Base-by-base conservation (phyloP, 495 filamentous ascomycete genomes). In the Melanomma pulvis-pyrius region DNA sequence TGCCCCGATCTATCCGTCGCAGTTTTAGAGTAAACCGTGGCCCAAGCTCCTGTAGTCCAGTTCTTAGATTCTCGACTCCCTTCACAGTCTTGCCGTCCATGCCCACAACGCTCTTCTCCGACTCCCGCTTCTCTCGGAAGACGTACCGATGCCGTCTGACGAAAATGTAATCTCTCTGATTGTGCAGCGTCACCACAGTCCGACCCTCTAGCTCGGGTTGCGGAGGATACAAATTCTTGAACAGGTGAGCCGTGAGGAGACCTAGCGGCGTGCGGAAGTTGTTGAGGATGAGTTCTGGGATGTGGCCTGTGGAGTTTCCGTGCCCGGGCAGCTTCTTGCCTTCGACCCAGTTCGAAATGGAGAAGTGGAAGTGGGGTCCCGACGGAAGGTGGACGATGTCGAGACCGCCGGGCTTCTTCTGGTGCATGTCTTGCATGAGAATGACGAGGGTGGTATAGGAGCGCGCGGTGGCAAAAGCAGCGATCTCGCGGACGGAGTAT, bases 151-250 rank as follows among this genome's bases (percentile, higher is more conserved):
- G 92, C 28, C 93, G 81, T 8, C 94, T 83, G 50, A 97, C 81
- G 71, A 98, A 98, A 67, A 97, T 91, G 77, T 96, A 98, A 77
- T 98, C 93, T 63, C 94, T 88, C 77, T 97, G 93, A 70, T 96
- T 97, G 75, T 97, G 93, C 49, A 97, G 73, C 6, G 93, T 97
- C 30, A 96, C 88, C 0, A 96, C 92, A 68, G 97, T 92, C 19
- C 94, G 79, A 5, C 93, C 93, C 26, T 84, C 79, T 1, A 97
- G 77, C 61, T 98, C 91, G 3, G 94, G 92, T 57, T 86, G 84
- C 1, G 88, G 81, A 0, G 93, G 93, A 79, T 94, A 97, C 41
- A 97, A 76, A 0, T 85, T 85, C 64, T 88, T 84, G 82, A 98
- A 93, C 0, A 96, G 81, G 67, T 90, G 88, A 12, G 92, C 94